These are phyloP conservation scores for Aureobasidium sp. DNA, from an alignment of 2,329 filamentous ascomycete species.

Conservation along the genomic window DNA sequence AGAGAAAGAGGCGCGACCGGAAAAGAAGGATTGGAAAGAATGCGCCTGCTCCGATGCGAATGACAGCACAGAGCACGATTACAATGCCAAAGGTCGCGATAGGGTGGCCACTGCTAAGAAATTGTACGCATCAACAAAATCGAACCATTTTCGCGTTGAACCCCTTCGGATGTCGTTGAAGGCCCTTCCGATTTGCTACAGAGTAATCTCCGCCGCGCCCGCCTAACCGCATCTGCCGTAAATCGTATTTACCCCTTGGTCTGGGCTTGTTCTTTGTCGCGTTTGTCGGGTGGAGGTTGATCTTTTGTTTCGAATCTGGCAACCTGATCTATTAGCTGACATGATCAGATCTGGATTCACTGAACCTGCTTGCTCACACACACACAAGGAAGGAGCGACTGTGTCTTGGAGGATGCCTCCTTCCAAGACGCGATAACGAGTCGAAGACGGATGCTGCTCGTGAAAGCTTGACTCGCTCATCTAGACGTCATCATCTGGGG, in stretches of 20 bases:
- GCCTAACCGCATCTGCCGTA: background rate
- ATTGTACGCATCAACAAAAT: constrained; percentile 14
- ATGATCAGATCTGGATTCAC: background rate
- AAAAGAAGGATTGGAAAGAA: constrained; percentile 9
- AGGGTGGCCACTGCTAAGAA: background rate
- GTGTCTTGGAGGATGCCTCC: too few species aligned
- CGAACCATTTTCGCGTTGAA: constrained; percentile 13
- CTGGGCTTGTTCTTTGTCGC: background rate
- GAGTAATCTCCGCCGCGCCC: constrained; percentile 4
- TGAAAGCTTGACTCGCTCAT: background rate
- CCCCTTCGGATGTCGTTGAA: background rate
- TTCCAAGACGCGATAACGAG: too few species aligned
- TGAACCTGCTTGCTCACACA: too few species aligned
- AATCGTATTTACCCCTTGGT: constrained; percentile 6
- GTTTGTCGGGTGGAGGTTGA: background rate
- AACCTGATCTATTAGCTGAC: background rate
- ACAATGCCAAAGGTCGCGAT: constrained; percentile 1
- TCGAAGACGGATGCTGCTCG: constrained; percentile 3
- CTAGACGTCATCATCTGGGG: background rate
- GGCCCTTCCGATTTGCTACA: constrained; percentile 6
- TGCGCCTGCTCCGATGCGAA: background rate
- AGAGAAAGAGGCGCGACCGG: background rate
- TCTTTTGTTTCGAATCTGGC: background rate
- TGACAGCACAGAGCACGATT: background rate
- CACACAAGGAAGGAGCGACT: too few species aligned